phyloP scores from a whole-genome alignment of 2,329 filamentous ascomycete genomes.

The Pyrenochaeta sp. region DNA sequence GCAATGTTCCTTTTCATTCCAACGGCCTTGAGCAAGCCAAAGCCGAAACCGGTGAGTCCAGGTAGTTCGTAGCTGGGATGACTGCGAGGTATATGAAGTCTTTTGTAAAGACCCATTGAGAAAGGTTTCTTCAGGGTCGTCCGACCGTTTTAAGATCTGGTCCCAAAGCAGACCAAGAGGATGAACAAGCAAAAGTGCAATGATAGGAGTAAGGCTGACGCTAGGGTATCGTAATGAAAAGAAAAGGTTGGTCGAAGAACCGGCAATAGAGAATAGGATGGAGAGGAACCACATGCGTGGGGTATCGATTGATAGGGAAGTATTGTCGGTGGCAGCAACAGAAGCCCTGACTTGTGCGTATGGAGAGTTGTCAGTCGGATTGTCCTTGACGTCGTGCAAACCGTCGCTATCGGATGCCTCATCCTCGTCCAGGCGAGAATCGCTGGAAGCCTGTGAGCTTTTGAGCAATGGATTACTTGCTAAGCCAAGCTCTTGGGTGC shows the following conservation, averaged over 20 bases:
- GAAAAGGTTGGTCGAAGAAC: constrained; percentile 85
- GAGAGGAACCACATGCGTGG: constrained; percentile 87
- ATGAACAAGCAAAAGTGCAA: constrained; percentile 83
- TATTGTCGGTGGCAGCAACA: constrained; percentile 78
- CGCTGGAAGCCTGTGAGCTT: constrained; percentile 35
- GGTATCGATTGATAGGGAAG: constrained; percentile 81
- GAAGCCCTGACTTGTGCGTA: constrained; percentile 83
- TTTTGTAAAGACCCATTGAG: constrained; percentile 61
- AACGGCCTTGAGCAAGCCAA: constrained; percentile 80
- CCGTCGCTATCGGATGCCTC: constrained; percentile 46
- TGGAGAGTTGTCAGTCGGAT: constrained; percentile 73
- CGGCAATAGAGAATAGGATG: constrained; percentile 79
- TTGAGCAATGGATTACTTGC: constrained; percentile 32
- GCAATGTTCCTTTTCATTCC: constrained; percentile 90
- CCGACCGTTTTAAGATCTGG: constrained; percentile 67
- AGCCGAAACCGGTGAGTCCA: constrained; percentile 61
- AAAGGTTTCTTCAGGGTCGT: constrained; percentile 64
- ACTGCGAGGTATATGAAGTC: constrained; percentile 16
- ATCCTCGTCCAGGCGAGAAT: constrained; percentile 33
- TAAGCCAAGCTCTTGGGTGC: constrained; percentile 29
- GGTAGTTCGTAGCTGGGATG: constrained; percentile 12
- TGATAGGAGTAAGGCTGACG: constrained; percentile 87
- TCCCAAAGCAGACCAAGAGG: constrained; percentile 85
- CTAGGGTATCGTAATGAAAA: constrained; percentile 91
- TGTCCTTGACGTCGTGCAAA: constrained; percentile 48